phyloP scores from a whole-genome alignment of 495 filamentous ascomycete genomes.

The Hamigera avellanea region DNA sequence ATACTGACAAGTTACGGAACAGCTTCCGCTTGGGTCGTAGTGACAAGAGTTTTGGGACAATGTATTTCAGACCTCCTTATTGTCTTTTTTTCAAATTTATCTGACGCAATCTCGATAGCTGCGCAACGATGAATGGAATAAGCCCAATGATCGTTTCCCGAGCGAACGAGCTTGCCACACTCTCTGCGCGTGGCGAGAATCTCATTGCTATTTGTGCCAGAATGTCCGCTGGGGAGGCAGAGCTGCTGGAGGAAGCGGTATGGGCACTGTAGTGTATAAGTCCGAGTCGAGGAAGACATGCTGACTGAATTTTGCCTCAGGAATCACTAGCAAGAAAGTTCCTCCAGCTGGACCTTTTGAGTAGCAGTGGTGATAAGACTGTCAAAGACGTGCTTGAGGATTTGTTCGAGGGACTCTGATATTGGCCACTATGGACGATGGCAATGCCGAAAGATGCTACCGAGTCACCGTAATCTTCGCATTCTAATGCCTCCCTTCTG shows the following conservation, averaged over 20 bases:
- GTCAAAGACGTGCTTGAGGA: conserved; percentile 11
- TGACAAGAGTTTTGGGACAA: conserved; percentile 71
- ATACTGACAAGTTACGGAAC: conserved; percentile 9
- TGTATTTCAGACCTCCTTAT: conserved; percentile 22
- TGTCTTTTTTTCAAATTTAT: too few relatives aligned
- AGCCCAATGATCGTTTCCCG: conserved; percentile 58
- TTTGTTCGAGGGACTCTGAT: conserved; percentile 9
- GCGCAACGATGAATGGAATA: conserved; percentile 76
- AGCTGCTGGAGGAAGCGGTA: conserved; percentile 53
- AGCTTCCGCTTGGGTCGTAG: conserved; percentile 55
- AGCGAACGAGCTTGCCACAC: conserved; percentile 61
- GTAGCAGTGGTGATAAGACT: neutral
- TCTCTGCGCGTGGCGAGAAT: conserved; percentile 65
- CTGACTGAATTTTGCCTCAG: conserved; percentile 10
- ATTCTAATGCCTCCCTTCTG: too few relatives aligned
- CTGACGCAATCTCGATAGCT: conserved; percentile 25
- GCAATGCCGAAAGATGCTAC: too few relatives aligned
- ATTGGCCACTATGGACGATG: neutral
- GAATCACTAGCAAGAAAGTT: conserved; percentile 24
- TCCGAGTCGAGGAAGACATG: neutral
- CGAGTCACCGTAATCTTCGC: too few relatives aligned
- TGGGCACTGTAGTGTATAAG: conserved; percentile 1
- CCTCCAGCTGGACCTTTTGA: conserved; percentile 17
- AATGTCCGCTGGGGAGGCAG: conserved; percentile 46
- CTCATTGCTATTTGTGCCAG: conserved; percentile 56